Evolutionary conservation across 2,329 filamentous ascomycete species (phyloP).

Genomic region (Microdochium nivale): DNA sequence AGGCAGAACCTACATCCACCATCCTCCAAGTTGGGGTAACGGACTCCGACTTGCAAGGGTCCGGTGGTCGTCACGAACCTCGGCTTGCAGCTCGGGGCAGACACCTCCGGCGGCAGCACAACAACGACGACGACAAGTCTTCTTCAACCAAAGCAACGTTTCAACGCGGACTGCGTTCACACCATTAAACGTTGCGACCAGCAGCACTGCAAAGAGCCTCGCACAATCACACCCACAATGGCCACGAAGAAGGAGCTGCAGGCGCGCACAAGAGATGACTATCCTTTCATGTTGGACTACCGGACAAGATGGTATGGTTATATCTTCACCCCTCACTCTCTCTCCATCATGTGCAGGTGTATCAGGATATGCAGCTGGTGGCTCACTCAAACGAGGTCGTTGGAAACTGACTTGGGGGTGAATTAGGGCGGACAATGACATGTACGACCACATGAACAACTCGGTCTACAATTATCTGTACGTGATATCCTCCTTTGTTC

Average conservation of each 20-base stretch:
- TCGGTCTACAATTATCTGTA: conserved; percentile 75
- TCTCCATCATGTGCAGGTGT: conserved; percentile 5
- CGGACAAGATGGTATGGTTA: conserved; percentile 68
- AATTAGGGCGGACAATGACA: conserved; percentile 80
- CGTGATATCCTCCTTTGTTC: conserved; percentile 10
- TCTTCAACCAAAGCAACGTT: too few relatives aligned
- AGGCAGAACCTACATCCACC: conserved; percentile 8
- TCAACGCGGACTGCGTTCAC: too few relatives aligned
- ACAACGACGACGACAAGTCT: background rate
- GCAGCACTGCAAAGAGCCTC: too few relatives aligned
- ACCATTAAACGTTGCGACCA: too few relatives aligned
- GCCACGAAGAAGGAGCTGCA: conserved; percentile 37
- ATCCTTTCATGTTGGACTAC: conserved; percentile 72
- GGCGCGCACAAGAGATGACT: conserved; percentile 59
- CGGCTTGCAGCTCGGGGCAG: background rate
- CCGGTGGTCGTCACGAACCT: background rate
- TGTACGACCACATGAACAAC: conserved; percentile 93
- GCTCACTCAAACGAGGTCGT: too few relatives aligned
- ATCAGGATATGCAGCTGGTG: conserved; percentile 6
- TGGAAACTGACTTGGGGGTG: too few relatives aligned
- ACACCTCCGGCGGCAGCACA: background rate
- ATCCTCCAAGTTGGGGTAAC: background rate
- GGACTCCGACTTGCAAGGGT: background rate
- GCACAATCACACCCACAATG: conserved; percentile 14
- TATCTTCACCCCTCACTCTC: conserved; percentile 1